Percentiles rank a stretch among this genome's conserved stretches.
Conservation (phyloP, 2,329 filamentous ascomycete genomes). For the Alternaria brassicicola region DNA sequence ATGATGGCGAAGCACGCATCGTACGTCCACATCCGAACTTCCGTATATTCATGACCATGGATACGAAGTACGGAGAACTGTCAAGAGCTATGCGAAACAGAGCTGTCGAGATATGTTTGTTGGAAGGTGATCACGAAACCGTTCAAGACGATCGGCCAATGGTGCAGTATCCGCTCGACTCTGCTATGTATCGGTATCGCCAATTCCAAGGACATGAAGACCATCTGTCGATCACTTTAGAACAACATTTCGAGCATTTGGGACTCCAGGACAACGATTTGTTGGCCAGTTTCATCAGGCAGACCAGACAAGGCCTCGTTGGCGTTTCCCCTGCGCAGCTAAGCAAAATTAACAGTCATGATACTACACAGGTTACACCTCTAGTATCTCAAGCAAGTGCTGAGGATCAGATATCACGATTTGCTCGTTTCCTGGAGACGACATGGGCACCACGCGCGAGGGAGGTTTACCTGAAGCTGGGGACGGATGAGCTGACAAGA, state of each 20-base stretch:
- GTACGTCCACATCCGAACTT: conserved; percentile 85
- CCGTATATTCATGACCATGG: conserved; percentile 90
- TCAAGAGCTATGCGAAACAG: conserved; percentile 97
- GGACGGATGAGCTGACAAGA: conserved; percentile 19
- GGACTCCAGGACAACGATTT: conserved; percentile 38
- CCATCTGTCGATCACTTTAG: conserved; percentile 13
- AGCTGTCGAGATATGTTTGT: conserved; percentile 84
- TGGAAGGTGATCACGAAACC: conserved; percentile 23
- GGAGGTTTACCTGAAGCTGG: conserved; percentile 8
- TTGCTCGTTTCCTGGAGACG: conserved; percentile 44
- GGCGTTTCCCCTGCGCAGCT: not conserved
- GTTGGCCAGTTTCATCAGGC: conserved; percentile 40
- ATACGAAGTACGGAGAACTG: conserved; percentile 88
- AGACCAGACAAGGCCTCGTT: conserved; percentile 26
- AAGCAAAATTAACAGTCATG: conserved; percentile 4
- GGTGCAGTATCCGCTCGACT: conserved; percentile 46
- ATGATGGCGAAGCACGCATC: conserved; percentile 78
- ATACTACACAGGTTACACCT: not conserved
- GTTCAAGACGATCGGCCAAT: not conserved
- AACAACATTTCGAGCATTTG: conserved; percentile 46
- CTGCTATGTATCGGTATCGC: conserved; percentile 48
- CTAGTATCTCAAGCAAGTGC: not conserved
- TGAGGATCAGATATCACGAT: conserved; percentile 15
- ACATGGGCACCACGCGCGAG: conserved; percentile 22
- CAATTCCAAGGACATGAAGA: conserved; percentile 27